Evolutionary conservation across 2,329 filamentous ascomycete species (phyloP).

Genomic region (Xylaria sp.): DNA sequence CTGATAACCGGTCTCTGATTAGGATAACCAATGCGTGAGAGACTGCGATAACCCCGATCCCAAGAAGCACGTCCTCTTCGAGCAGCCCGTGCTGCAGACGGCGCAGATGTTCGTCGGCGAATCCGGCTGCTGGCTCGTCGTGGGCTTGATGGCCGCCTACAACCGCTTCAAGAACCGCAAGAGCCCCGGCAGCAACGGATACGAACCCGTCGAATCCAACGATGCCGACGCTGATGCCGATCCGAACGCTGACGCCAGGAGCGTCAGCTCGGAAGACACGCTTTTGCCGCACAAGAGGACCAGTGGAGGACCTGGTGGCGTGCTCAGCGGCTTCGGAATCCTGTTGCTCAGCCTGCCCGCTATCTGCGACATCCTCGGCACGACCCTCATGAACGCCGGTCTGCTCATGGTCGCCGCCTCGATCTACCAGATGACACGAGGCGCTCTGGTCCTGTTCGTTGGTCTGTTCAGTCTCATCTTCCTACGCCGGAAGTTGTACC

Average conservation of each 20-base stretch:
- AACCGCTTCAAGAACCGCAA: constrained; percentile 61
- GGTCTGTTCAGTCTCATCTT: constrained; percentile 95
- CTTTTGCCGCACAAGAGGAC: constrained; percentile 45
- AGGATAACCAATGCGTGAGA: constrained; percentile 97
- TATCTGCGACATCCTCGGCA: constrained; percentile 92
- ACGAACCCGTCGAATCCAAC: constrained; percentile 69
- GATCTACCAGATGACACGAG: constrained; percentile 98
- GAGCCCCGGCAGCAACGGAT: constrained; percentile 62
- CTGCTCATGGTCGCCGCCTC: constrained; percentile 92
- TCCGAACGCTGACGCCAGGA: constrained; percentile 58
- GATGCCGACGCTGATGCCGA: constrained; percentile 60
- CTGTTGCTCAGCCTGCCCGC: constrained; percentile 84
- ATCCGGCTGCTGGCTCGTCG: constrained; percentile 93
- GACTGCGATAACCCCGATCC: constrained; percentile 80
- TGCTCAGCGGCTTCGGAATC: constrained; percentile 76
- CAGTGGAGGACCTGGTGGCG: constrained; percentile 56
- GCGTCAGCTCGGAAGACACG: constrained; percentile 55
- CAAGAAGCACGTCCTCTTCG: constrained; percentile 76
- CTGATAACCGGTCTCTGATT: constrained; percentile 18
- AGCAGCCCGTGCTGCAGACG: constrained; percentile 96
- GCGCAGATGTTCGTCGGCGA: constrained; percentile 98
- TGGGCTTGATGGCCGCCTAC: constrained; percentile 75
- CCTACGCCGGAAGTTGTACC: constrained; percentile 77
- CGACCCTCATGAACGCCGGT: constrained; percentile 96
- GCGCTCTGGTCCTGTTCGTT: constrained; percentile 93